Conservation (phyloP, 2,329 filamentous ascomycete species). For the Xylaria sp. region DNA sequence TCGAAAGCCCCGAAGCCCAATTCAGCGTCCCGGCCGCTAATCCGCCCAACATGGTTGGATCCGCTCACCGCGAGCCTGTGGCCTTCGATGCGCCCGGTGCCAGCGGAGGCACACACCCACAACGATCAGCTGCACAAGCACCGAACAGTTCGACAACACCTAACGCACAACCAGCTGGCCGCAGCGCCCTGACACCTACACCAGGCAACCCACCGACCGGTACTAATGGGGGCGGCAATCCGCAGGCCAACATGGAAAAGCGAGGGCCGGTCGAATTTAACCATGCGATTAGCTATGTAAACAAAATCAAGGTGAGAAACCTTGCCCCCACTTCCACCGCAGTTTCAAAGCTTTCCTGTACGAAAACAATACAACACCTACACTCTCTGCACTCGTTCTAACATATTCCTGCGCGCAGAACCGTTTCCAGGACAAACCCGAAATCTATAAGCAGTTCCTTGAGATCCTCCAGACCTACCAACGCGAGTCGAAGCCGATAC, state of each 20-base stretch:
- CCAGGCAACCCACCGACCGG: slow-evolving; percentile 60
- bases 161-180: slow-evolving; percentile 49
- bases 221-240: slow-evolving; percentile 64
- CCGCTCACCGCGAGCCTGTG: slow-evolving; percentile 44
- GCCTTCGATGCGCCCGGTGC: slow-evolving; percentile 42
- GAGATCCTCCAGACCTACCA: slow-evolving; percentile 99
- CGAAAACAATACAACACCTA: slow-evolving; percentile 18
- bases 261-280: slow-evolving; percentile 97
- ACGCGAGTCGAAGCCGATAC: slow-evolving; percentile 95
- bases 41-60: slow-evolving; percentile 54
- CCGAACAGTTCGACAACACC: slow-evolving; percentile 46
- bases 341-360: slow-evolving; percentile 27
- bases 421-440: slow-evolving; percentile 92
- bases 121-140: slow-evolving; percentile 41
- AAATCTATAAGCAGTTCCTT: slow-evolving; percentile 99
- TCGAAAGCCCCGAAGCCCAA: slow-evolving; percentile 67
- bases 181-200: slow-evolving; percentile 66
- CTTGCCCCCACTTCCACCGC: slow-evolving; percentile 29
- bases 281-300: slow-evolving; percentile 98
- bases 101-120: slow-evolving; percentile 39
- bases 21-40: slow-evolving; percentile 64
- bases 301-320: slow-evolving; percentile 90
- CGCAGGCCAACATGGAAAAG: slow-evolving; percentile 74
- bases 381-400: slow-evolving; percentile 6
- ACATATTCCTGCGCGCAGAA: slow-evolving; percentile 63